Base-by-base conservation (phyloP, 129 eudicot genomes). In the Mikania micrantha region DNA sequence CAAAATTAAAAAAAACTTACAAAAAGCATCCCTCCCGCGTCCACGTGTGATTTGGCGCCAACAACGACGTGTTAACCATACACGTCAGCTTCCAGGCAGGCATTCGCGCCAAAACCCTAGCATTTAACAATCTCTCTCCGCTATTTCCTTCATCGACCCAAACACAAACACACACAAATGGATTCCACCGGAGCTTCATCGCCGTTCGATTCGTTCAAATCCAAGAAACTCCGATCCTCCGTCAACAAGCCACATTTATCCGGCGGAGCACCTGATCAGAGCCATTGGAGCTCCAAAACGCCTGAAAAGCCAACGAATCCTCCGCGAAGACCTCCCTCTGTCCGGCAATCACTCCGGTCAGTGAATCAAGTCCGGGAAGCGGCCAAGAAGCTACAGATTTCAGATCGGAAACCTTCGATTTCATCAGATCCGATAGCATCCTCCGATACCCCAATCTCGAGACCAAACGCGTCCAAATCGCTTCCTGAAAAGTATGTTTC, bases 21-120 rank as follows among this genome's bases (percentile, higher is more conserved):
- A 67, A 5, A 44, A 4, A 27, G 0, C 53, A 15, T 69, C 74
- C 62, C 38, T 58, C 74, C 73, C 67, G 67, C 66, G 60, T 69
- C 67, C 67, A 75, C 74, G 77, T 53, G 2, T 12, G 57, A 48
- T 72, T 70, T 79, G 78, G 91, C 91, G 97, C 95, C 71, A 90
- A 81, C 2, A 17, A 87, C 69, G 85, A 85, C 68, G 28, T 82
- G 95, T 81, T 78, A 35, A 7, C 9, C 15, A 0, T 10, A 56
- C 82, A 80, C 77, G 70, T 72, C 81, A 73, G 60, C 64, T 9
- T 40, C 75, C 76, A 71, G 52, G 13, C 72, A 59, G 31, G 66
- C 50, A 2, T 81, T 77, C 84, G 77, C 95, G 90, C 94, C 86
- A 81, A 82, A 80, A 74, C 66, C 72, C 72, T 58, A 63, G 27